Evolutionary conservation across 495 filamentous ascomycete genomes (phyloP).

Genomic region (Aspergillus heteromorphus): DNA sequence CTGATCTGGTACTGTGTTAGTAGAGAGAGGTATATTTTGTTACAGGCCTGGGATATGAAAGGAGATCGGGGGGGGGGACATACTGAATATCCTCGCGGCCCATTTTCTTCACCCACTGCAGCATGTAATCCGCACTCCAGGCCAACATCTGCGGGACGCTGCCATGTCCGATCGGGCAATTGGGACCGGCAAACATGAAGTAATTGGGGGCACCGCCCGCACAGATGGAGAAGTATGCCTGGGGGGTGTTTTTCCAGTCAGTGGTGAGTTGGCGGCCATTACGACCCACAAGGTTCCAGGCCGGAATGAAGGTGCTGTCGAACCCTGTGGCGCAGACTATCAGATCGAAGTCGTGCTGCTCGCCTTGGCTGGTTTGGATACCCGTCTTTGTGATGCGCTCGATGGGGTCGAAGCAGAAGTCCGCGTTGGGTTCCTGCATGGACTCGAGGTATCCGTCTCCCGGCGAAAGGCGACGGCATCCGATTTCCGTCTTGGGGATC

Average conservation of each 20-base stretch:
- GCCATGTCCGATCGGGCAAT: conserved; percentile 30
- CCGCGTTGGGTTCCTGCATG: conserved; percentile 37
- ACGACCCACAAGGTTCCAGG: conserved; percentile 28
- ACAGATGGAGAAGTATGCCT: conserved; percentile 35
- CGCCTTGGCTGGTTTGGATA: conserved; percentile 23
- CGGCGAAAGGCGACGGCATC: conserved; percentile 41
- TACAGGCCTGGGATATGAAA: neutral
- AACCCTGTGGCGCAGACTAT: conserved; percentile 49
- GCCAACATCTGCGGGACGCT: conserved; percentile 25
- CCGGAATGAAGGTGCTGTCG: conserved; percentile 32
- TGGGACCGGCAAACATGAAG: conserved; percentile 23
- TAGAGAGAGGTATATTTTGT: too few relatives aligned
- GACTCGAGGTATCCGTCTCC: conserved; percentile 36
- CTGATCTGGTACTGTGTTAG: neutral
- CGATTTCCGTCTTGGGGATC: conserved; percentile 33
- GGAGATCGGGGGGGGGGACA: neutral
- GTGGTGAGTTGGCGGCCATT: conserved; percentile 24
- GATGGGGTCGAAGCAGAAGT: conserved; percentile 42
- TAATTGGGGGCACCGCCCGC: conserved; percentile 38
- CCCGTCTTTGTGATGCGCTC: conserved; percentile 44
- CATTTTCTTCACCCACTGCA: conserved; percentile 25
- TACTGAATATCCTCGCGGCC: neutral
- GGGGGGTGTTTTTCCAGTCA: conserved; percentile 17
- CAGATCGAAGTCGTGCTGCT: conserved; percentile 35
- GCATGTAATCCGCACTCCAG: conserved; percentile 39